phyloP scores from a whole-genome alignment of 352 stramenopile species.

The Phytophthora ramorum region DNA sequence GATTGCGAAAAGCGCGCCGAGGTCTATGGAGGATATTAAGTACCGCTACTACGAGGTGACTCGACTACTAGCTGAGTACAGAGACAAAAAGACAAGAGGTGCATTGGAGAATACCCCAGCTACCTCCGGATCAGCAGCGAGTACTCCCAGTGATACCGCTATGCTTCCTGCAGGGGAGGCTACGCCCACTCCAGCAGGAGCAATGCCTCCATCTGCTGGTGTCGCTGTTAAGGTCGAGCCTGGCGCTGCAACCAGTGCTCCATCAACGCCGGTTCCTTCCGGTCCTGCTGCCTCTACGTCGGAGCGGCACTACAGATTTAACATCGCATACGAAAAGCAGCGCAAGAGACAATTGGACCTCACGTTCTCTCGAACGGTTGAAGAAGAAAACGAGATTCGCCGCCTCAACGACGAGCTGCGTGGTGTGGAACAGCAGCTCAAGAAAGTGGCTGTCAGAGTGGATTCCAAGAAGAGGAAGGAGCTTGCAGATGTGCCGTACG shows the following conservation, averaged over 20 bases:
- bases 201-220: constrained; percentile 12
- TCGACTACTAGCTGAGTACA: constrained; percentile 49
- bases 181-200: background rate
- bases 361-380: constrained; percentile 62
- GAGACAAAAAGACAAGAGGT: constrained; percentile 33
- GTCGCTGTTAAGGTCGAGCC: constrained; percentile 9
- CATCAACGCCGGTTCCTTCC: constrained; percentile 14
- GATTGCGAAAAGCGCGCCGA: constrained; percentile 38
- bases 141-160: constrained; percentile 8
- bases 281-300: constrained; percentile 12
- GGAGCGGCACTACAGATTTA: constrained; percentile 58
- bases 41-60: constrained; percentile 76
- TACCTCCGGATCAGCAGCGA: background rate
- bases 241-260: constrained; percentile 8
- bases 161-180: constrained; percentile 4
- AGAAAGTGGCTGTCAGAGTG: constrained; percentile 65
- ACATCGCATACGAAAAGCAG: constrained; percentile 75
- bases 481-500: constrained; percentile 62
- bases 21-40: constrained; percentile 75
- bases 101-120: constrained; percentile 14
- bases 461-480: constrained; percentile 83
- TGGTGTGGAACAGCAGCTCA: constrained; percentile 69
- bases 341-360: constrained; percentile 75
- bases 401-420: constrained; percentile 64
- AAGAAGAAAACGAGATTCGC: constrained; percentile 73